Conservation (phyloP, 352 stramenopile genomes). For the Phytophthora sojae region DNA sequence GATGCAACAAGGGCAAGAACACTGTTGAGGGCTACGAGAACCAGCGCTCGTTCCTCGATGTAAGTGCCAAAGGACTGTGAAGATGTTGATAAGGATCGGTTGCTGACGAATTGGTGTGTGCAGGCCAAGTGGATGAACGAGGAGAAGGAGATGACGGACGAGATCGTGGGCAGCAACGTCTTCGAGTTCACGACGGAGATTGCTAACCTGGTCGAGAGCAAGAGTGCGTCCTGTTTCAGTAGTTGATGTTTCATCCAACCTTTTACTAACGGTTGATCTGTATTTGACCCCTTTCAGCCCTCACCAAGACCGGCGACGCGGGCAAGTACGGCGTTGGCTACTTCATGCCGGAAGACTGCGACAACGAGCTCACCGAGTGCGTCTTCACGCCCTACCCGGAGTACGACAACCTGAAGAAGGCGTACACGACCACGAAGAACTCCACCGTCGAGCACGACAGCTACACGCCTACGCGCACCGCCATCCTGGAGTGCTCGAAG, state of each 20-base stretch:
- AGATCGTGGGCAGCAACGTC: constrained; percentile 76
- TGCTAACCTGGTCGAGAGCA: constrained; percentile 51
- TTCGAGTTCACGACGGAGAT: constrained; percentile 81
- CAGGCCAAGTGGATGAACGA: constrained; percentile 83
- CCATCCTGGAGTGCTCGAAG: constrained; percentile 50
- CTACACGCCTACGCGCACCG: constrained; percentile 47
- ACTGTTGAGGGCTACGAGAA: constrained; percentile 76
- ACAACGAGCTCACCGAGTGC: constrained; percentile 57
- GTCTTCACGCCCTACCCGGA: constrained; percentile 66
- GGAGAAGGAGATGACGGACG: constrained; percentile 66
- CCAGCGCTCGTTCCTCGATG: constrained; percentile 69
- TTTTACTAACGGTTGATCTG: neutral
- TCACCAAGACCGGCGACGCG: constrained; percentile 56
- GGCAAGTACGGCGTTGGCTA: constrained; percentile 71
- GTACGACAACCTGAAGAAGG: constrained; percentile 61
- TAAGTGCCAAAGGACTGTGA: constrained; percentile 17
- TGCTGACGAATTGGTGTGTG: neutral
- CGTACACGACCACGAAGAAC: constrained; percentile 57
- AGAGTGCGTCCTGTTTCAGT: constrained; percentile 31
- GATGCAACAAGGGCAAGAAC: constrained; percentile 71
- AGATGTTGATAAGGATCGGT: neutral
- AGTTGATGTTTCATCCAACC: neutral
- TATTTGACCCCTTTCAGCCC: constrained; percentile 20
- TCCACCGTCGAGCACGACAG: constrained; percentile 51
- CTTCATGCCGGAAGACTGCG: constrained; percentile 67